Base-by-base conservation (phyloP, 345 rosid species). In the Ceriops zippeliana region DNA sequence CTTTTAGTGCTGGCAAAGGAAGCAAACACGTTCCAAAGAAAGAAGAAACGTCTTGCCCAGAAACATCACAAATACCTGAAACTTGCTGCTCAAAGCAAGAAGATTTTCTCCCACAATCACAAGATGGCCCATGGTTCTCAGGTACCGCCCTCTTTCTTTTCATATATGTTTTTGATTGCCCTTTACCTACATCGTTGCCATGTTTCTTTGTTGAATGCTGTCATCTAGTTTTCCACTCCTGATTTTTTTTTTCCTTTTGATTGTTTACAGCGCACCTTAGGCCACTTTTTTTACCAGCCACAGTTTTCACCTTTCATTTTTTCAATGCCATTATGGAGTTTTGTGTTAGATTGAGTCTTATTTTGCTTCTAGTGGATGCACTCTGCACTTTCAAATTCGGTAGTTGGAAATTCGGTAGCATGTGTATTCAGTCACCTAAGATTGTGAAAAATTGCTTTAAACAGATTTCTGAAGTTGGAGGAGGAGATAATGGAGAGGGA, bases 51-150 rank as follows among this genome's bases (percentile, higher is more conserved):
- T 51, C 66, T 63, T 63, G 81, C 69, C 47, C 73, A 77, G 31
- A 90, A 89, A 75, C 76, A 79, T 75, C 76, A 74, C 46, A 89
- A 83, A 81, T 64, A 80, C 77, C 69, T 77, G 20, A 87, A 89
- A 76, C 84, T 75, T 78, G 77, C 74, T 76, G 67, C 85, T 67
- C 88, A 81, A 78, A 83, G 82, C 79, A 86, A 79, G 68, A 83
- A 78, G 32, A 16, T 75, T 67, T 54, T 58, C 76, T 78, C 86
- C 53, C 72, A 31, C 35, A 84, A 15, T 13, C 1, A 11, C 49
- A 42, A 4, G 19, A 13, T 85, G 72, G 76, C 81, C 58, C 75
- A 78, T 70, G 78, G 79, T 68, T 78, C 84, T 53, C 84, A 82
- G 97, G 98, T 93, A 76, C 52, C 16, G 58, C 60, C 63, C 67